phyloP scores from a whole-genome alignment of 1,284 basidiomycete species.

The Tylopilus sp. region DNA sequence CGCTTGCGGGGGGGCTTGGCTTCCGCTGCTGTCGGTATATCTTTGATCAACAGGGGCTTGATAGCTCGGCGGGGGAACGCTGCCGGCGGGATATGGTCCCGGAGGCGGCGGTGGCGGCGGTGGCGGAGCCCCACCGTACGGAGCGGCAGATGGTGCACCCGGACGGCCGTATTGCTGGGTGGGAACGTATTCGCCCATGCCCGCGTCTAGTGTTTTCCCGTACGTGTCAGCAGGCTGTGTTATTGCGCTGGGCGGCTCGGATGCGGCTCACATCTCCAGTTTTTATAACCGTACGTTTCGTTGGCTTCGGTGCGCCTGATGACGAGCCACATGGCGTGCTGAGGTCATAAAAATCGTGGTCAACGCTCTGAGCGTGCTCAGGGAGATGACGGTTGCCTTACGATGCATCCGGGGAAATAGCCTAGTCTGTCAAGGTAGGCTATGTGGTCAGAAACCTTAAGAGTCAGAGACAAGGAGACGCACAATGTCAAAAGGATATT shows the following conservation, averaged over 20 bases:
- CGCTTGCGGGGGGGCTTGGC: background rate
- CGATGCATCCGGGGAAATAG: constrained; percentile 69
- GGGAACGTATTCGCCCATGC: constrained; percentile 22
- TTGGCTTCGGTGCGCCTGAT: constrained; percentile 72
- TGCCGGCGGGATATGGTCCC: background rate
- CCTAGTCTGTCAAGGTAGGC: constrained; percentile 47
- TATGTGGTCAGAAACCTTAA: background rate
- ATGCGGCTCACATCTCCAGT: constrained; percentile 53
- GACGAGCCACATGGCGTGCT: constrained; percentile 65
- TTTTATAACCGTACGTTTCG: constrained; percentile 63
- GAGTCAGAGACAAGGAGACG: background rate
- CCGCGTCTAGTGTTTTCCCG: constrained; percentile 9
- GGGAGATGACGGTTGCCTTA: constrained; percentile 21
- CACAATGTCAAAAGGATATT: constrained; percentile 68
- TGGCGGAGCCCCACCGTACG: background rate
- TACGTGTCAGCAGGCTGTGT: background rate
- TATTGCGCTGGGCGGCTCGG: background rate
- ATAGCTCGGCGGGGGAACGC: background rate
- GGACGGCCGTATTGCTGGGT: background rate
- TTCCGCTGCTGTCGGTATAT: background rate
- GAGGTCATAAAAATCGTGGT: background rate
- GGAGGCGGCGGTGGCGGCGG: background rate
- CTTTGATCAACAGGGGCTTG: constrained; percentile 9
- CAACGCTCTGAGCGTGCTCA: background rate
- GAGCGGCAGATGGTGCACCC: background rate